phyloP scores from a whole-genome alignment of 306 rosid species.

The Cucurbita moschata region DNA sequence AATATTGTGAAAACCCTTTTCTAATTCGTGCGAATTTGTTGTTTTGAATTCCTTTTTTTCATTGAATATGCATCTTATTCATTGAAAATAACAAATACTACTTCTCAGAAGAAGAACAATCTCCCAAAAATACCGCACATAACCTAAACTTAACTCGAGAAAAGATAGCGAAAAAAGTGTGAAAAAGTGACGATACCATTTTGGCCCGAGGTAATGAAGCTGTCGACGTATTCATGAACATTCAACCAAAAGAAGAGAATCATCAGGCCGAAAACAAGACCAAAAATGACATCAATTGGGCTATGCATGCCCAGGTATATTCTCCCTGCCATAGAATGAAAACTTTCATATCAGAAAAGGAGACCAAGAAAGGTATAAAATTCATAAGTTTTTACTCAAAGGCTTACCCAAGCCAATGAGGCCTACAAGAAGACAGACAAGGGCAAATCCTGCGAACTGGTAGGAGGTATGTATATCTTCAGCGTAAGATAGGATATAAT shows the following conservation, averaged over 20 bases:
- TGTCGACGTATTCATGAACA: conserved; percentile 46
- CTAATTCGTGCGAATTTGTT: no score
- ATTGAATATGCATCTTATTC: background rate
- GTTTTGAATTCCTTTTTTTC: background rate
- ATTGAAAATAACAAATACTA: background rate
- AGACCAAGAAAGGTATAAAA: conserved; percentile 9
- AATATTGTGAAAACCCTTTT: background rate
- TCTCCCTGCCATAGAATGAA: conserved; percentile 52
- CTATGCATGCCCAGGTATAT: conserved; percentile 98
- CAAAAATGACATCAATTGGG: conserved; percentile 55
- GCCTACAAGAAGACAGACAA: conserved; percentile 52
- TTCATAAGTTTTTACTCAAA: background rate
- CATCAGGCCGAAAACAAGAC: conserved; percentile 52
- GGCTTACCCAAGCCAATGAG: conserved; percentile 74
- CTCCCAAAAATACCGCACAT: background rate
- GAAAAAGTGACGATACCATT: conserved; percentile 42
- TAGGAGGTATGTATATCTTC: conserved; percentile 40
- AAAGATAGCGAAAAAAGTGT: background rate
- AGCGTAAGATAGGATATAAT: conserved; percentile 46
- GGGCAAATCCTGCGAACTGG: conserved; percentile 34
- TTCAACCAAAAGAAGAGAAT: conserved; percentile 70
- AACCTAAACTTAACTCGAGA: background rate
- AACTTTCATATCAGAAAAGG: conserved; percentile 8
- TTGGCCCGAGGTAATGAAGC: conserved; percentile 62
- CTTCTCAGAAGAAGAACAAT: background rate